Conservation (phyloP, 306 rosid species). For the Malus asiatica region DNA sequence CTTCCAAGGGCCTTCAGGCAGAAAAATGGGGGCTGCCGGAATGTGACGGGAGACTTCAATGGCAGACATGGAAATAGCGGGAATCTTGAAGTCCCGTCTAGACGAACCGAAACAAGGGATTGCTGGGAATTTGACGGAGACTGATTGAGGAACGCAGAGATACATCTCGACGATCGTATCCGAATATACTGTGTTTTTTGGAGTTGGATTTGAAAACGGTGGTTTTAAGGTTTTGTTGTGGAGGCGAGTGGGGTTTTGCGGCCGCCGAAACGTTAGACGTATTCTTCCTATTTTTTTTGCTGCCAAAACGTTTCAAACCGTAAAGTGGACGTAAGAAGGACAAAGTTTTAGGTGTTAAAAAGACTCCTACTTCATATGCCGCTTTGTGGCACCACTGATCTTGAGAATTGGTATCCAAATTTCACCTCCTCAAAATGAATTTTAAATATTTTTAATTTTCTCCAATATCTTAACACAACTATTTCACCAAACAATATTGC, state of each 20-base stretch:
- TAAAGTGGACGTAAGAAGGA: no score
- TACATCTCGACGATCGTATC: constrained; percentile 14
- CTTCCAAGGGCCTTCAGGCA: constrained; percentile 91
- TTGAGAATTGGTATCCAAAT: no score
- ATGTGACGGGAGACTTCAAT: constrained; percentile 33
- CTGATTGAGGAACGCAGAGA: constrained; percentile 29
- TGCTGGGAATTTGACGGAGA: constrained; percentile 24
- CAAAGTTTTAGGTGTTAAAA: no score
- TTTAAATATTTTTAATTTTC: no score
- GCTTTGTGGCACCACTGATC: no score
- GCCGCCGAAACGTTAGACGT: not conserved
- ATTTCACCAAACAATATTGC: no score
- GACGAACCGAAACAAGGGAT: constrained; percentile 13
- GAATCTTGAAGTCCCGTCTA: constrained; percentile 9
- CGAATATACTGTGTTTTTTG: not conserved
- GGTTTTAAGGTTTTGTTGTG: not conserved
- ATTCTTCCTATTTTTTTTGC: not conserved
- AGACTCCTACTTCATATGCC: no score
- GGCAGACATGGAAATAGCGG: constrained; percentile 27
- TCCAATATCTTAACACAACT: no score
- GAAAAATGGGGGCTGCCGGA: constrained; percentile 77
- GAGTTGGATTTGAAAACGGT: not conserved
- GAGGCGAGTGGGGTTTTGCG: not conserved
- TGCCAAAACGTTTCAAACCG: not conserved
- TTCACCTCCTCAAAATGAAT: no score